These are phyloP conservation scores for Ophiostoma perfectum DNA, from an alignment of 2,329 filamentous ascomycete genomes.

Conservation along the genomic window DNA sequence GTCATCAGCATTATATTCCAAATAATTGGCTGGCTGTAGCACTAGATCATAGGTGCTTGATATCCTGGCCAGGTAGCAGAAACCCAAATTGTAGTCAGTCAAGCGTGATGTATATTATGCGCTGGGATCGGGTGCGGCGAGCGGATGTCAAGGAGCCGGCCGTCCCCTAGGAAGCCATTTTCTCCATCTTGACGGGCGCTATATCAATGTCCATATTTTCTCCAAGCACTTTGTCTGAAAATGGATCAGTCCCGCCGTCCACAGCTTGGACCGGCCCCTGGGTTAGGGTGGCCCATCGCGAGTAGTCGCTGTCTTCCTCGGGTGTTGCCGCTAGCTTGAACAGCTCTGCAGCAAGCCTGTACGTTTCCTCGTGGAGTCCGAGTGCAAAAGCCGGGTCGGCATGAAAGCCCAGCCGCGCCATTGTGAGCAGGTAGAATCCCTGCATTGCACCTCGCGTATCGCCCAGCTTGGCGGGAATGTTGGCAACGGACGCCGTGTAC, in stretches of 20 bases:
- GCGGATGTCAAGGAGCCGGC: neutral
- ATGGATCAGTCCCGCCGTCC: conserved; percentile 7
- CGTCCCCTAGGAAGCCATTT: neutral
- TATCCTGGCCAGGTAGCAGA: neutral
- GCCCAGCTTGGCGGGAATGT: conserved; percentile 67
- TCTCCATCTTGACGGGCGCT: conserved; percentile 18
- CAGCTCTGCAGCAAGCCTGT: conserved; percentile 74
- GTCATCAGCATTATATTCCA: no score
- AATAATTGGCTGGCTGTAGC: no score
- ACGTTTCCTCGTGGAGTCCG: conserved; percentile 54
- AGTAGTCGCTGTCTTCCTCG: conserved; percentile 49
- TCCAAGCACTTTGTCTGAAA: conserved; percentile 17
- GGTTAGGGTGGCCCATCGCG: conserved; percentile 18
- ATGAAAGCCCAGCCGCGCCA: conserved; percentile 75
- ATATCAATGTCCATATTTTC: neutral
- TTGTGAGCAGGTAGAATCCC: conserved; percentile 66
- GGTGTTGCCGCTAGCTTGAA: conserved; percentile 76
- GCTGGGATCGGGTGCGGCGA: neutral
- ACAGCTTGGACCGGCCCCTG: neutral
- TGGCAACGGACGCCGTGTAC: conserved; percentile 41
- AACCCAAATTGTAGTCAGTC: neutral
- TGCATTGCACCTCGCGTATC: conserved; percentile 68
- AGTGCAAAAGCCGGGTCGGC: conserved; percentile 62
- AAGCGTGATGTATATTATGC: neutral
- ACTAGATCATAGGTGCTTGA: neutral